Evolutionary conservation across 2,329 filamentous ascomycete species (phyloP), one percentile per base, ranked within the genome.

Genomic region (Cryphonectria radicalis): DNA sequence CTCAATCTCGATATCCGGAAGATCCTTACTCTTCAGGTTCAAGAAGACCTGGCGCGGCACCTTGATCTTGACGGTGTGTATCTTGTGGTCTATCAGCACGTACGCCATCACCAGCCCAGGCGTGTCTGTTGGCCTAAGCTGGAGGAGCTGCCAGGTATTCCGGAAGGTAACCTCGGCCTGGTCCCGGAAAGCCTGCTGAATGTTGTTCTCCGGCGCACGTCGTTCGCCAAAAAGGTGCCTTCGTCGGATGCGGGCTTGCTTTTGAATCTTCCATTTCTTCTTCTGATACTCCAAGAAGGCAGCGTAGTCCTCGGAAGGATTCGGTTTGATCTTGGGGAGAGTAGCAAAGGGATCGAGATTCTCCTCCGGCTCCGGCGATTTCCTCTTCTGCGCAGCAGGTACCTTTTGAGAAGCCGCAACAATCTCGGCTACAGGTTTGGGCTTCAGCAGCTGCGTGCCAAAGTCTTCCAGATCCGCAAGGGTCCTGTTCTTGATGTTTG

Each of bases 241-340:
- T 74, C 97, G 88, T 60, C 95, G 91, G 72, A 91, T 87, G 32
- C 96, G 90, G 46, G 95, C 94, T 79, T 97, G 92, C 78, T 94
- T 97, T 79, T 99, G 96, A 53, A 98, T 92, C 83, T 95, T 98
- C 96, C 96, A 99, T 81, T 99, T 99, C 83, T 95, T 90, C 82
- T 99, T 99, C 79, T 99, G 96, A 77, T 98, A 98, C 77, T 92
- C 88, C 68, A 99, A 81, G 85, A 97, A 99, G 0, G 89, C 93
- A 25, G 89, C 84, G 76, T 99, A 99, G 80, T 99, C 92, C 65
- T 96, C 90, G 0, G 90, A 93, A 28, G 96, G 92, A 35, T 88
- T 89, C 1, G 96, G 95, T 92, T 97, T 97, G 59, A 89, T 87
- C 73, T 92, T 89, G 0, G 96, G 96, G 19, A 99, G 85, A 35